phyloP scores from a whole-genome alignment of 352 stramenopile species.

The Albugo laibachii region DNA sequence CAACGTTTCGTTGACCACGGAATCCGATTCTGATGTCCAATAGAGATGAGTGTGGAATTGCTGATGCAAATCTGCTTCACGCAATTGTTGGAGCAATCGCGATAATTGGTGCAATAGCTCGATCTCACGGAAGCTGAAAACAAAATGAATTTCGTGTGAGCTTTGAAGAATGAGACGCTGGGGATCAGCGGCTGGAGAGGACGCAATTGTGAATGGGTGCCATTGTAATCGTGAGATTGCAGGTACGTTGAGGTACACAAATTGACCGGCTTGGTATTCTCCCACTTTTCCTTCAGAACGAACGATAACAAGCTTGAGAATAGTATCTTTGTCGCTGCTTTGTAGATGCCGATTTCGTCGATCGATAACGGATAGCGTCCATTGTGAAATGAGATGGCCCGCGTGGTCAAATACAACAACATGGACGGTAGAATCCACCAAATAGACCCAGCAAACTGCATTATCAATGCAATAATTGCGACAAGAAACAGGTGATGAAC shows the following conservation, averaged over 20 bases:
- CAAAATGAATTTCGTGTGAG: slow-evolving; percentile 11
- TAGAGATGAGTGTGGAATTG: slow-evolving; percentile 11
- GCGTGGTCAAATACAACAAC: slow-evolving; percentile 18
- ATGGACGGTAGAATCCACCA: slow-evolving; percentile 20
- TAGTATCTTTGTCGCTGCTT: background rate
- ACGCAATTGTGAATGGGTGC: slow-evolving; percentile 28
- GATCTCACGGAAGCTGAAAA: slow-evolving; percentile 24
- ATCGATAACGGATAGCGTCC: slow-evolving; percentile 13
- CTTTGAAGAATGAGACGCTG: slow-evolving; percentile 12
- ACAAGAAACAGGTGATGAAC: slow-evolving; percentile 19
- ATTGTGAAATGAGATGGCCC: slow-evolving; percentile 12
- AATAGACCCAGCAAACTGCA: slow-evolving; percentile 27
- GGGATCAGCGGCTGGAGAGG: slow-evolving; percentile 11
- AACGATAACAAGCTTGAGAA: slow-evolving; percentile 20
- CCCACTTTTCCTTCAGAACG: slow-evolving; percentile 5
- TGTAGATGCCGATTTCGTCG: slow-evolving; percentile 5
- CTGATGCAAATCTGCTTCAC: slow-evolving; percentile 12
- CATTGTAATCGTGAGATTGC: slow-evolving; percentile 26
- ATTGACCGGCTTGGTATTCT: slow-evolving; percentile 17
- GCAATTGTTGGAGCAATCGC: slow-evolving; percentile 9
- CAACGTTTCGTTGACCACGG: slow-evolving; percentile 5
- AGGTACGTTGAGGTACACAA: slow-evolving; percentile 25
- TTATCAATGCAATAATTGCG: slow-evolving; percentile 12
- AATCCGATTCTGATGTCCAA: slow-evolving; percentile 9
- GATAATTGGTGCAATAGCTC: slow-evolving; percentile 16